A percentile compares a stretch with the other conserved stretches of the same genome.
These are phyloP conservation scores for Chrysoporthe deuterocubensis DNA, from an alignment of 2,329 filamentous ascomycete species.

Conservation along the genomic window DNA sequence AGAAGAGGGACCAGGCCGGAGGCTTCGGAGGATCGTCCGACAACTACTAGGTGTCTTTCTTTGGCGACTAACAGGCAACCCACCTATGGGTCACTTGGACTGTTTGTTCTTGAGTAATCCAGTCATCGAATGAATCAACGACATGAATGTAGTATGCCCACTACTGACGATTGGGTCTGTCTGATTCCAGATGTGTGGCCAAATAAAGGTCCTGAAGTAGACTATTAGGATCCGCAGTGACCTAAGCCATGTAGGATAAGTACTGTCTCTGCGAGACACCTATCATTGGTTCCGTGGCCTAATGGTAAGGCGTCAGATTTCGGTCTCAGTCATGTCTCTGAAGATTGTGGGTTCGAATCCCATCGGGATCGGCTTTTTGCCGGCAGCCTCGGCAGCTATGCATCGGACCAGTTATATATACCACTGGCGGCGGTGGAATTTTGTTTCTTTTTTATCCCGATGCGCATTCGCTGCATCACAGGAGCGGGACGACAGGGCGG, in stretches of 20 bases:
- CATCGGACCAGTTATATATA: too few relatives aligned
- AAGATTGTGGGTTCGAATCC: conserved; percentile 17
- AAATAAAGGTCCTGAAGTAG: neutral
- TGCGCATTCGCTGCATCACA: too few relatives aligned
- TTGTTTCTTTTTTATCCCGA: neutral
- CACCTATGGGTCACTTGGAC: neutral
- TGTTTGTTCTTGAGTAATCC: neutral
- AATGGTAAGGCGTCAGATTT: conserved; percentile 20
- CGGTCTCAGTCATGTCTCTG: conserved; percentile 2
- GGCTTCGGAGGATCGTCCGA: conserved; percentile 14
- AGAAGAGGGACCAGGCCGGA: conserved; percentile 51
- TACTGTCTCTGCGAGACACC: rapidly evolving
- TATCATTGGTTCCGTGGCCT: conserved; percentile 6
- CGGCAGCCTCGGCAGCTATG: too few relatives aligned
- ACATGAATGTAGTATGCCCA: neutral
- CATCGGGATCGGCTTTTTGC: conserved; percentile 3
- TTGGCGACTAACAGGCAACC: neutral
- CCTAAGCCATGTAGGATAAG: neutral
- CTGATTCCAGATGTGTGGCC: neutral
- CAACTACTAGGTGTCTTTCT: conserved; percentile 19
- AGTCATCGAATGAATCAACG: neutral
- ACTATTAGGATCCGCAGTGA: neutral
- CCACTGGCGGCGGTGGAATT: neutral
- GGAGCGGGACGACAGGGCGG: too few relatives aligned
- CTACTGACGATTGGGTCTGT: neutral